phyloP scores from a whole-genome alignment of 2,329 filamentous ascomycete genomes.

The Penicillium olsonii region DNA sequence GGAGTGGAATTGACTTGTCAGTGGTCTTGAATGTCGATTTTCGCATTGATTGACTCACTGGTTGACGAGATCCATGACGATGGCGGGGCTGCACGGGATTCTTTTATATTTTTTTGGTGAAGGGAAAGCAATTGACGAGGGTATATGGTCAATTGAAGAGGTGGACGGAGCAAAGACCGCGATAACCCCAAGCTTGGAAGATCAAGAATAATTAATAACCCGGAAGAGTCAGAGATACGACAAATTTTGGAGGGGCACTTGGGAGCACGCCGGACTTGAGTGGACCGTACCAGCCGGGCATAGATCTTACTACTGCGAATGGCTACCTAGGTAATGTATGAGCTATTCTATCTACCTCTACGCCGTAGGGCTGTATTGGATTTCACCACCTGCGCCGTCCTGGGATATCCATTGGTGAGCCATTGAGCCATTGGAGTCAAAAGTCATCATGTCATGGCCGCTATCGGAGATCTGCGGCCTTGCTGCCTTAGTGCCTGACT shows the following conservation, averaged over 20 bases:
- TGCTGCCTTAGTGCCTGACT: conserved; percentile 5
- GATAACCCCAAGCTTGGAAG: background rate
- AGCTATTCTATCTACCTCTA: too few species aligned
- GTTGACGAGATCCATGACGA: conserved; percentile 62
- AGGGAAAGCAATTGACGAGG: background rate
- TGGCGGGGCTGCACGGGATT: conserved; percentile 23
- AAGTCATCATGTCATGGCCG: background rate
- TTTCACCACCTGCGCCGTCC: too few species aligned
- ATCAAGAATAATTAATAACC: conserved; percentile 5
- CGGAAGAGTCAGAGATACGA: conserved; percentile 9
- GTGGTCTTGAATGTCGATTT: background rate
- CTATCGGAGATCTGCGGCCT: conserved; percentile 10
- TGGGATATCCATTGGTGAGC: too few species aligned
- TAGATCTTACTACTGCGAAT: too few species aligned
- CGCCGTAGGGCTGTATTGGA: too few species aligned
- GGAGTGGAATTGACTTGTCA: conserved; percentile 31
- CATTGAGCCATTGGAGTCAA: too few species aligned
- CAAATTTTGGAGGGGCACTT: conserved; percentile 28
- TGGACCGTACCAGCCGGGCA: too few species aligned
- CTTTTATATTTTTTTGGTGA: background rate
- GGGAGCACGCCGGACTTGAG: too few species aligned
- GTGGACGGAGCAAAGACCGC: background rate
- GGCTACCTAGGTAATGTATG: too few species aligned
- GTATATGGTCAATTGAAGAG: conserved; percentile 13
- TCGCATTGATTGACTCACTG: conserved; percentile 51